Base-by-base conservation (phyloP, 1,139 yeast genomes). In the Saccharomyces hybrid region DNA sequence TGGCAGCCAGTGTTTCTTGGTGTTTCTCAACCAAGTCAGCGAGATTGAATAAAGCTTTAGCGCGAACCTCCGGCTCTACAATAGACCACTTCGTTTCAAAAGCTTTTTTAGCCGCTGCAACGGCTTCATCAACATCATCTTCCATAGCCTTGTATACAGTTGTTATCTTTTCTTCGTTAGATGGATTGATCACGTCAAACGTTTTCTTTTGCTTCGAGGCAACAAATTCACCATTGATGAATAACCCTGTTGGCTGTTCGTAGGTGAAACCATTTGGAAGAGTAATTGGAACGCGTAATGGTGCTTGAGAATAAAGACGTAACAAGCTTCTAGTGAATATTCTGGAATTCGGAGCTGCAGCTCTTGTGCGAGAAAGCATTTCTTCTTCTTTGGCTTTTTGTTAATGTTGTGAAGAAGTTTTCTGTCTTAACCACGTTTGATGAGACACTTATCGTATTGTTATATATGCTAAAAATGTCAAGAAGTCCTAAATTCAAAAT, bases 1-100 rank as follows among this genome's bases (percentile, higher is more conserved):
- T 79, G 41, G 81, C 74, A 25, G 85, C 81, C 55, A 65, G 51
- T 11, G 60, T 67, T 48, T 84, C 88, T 53, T 76, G 71, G 58
- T 84, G 75, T 60, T 77, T 71, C 58, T 81, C 84, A 63, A 85
- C 67, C 54, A 81, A 69, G 56, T 82, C 84, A 46, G 88, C 89
- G 54, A 85, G 70, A 66, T 81, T 83, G 70, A 71, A 71, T 60
- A 85, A 72, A 46, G 77, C 75, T 49, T 71, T 64, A 16, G 83
- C 85, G 69, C 88, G 78, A 56, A 74, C 74, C 50, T 73, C 79
- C 4, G 76, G 75, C 55, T 76, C 77, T 4, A 70, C 68, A n/a
- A 66, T 64, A 25, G 74, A 68, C 79, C 80, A 76, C 13, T 61
- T 61, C 28, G 65, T 62, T 20, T 71, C 69, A 56, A 76, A 78